Evolutionary conservation across 1,284 basidiomycete species (phyloP).

Genomic region (Fomitiporia mediterranea): DNA sequence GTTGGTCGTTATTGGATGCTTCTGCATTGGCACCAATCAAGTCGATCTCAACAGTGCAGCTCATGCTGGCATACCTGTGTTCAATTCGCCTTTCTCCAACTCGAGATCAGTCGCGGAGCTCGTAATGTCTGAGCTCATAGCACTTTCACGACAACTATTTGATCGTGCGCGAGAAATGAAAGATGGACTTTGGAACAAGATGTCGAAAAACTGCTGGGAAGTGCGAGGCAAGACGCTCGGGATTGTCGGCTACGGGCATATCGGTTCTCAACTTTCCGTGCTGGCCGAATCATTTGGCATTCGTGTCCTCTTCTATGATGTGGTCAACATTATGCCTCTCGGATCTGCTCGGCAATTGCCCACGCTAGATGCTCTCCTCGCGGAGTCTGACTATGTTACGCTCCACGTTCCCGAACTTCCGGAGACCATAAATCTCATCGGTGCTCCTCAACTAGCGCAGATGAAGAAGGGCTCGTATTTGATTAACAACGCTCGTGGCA

Average conservation of each 20-base stretch:
- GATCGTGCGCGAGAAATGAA: conserved; percentile 89
- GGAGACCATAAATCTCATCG: conserved; percentile 96
- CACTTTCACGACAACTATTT: conserved; percentile 90
- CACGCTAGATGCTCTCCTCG: conserved; percentile 74
- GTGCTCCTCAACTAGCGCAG: conserved; percentile 65
- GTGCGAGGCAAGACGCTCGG: conserved; percentile 96
- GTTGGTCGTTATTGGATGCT: conserved; percentile 97
- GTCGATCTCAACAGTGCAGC: conserved; percentile 88
- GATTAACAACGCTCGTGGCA: conserved; percentile 97
- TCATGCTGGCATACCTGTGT: conserved; percentile 91
- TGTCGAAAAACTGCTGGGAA: conserved; percentile 98
- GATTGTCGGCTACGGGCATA: conserved; percentile 98
- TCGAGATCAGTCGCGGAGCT: conserved; percentile 99
- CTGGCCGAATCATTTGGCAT: conserved; percentile 97
- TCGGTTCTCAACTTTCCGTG: conserved; percentile 95
- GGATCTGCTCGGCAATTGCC: conserved; percentile 91
- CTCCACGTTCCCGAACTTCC: conserved; percentile 96
- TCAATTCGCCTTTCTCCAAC: conserved; percentile 99
- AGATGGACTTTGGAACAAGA: conserved; percentile 96
- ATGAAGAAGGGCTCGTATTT: conserved; percentile 98
- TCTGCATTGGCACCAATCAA: conserved; percentile 99
- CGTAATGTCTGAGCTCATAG: conserved; percentile 92
- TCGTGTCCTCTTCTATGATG: conserved; percentile 94
- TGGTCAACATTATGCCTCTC: conserved; percentile 96
- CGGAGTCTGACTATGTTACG: conserved; percentile 88